Evolutionary conservation across 768 basidiomycete species (phyloP).

Genomic region (Mycena metata): DNA sequence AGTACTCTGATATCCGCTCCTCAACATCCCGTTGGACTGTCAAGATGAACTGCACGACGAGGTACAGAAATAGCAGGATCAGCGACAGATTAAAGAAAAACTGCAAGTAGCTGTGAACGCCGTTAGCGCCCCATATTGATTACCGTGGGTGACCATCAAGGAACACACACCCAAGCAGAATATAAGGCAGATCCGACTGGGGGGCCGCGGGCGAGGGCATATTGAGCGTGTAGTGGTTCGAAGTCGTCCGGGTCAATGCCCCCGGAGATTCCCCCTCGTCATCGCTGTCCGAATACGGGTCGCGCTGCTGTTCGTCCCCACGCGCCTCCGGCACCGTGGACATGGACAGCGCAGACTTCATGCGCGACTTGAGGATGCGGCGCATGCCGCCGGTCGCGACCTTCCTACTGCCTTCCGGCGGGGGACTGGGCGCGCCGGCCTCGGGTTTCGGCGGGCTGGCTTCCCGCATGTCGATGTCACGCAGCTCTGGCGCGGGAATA

Average conservation of each 20-base stretch:
- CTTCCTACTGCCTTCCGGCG: conserved; percentile 54
- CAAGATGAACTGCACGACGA: conserved; percentile 87
- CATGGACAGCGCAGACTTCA: conserved; percentile 52
- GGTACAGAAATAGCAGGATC: conserved; percentile 85
- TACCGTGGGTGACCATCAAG: conserved; percentile 14
- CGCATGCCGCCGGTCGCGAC: conserved; percentile 76
- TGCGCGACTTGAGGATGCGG: conserved; percentile 74
- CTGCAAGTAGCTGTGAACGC: conserved; percentile 80
- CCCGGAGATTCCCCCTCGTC: conserved; percentile 59
- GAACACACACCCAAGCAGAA: conserved; percentile 83
- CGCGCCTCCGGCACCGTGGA: conserved; percentile 48
- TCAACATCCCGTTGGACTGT: conserved; percentile 93
- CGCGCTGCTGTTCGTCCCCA: conserved; percentile 52
- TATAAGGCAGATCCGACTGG: conserved; percentile 79
- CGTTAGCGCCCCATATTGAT: conserved; percentile 8
- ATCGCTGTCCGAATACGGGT: conserved; percentile 58
- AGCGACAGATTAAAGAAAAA: conserved; percentile 94
- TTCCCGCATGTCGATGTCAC: conserved; percentile 84
- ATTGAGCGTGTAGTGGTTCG: conserved; percentile 89
- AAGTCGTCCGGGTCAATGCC: conserved; percentile 67
- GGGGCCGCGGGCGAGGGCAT: conserved; percentile 71
- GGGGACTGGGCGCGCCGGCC: conserved; percentile 39
- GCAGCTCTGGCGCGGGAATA: conserved; percentile 56
- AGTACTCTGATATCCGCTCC: conserved; percentile 88
- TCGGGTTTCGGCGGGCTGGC: conserved; percentile 69